Percentiles rank a stretch among this genome's conserved stretches.
These are phyloP conservation scores for Lentinula novae-zelandiae DNA, from an alignment of 1,284 basidiomycete species.

Conservation along the genomic window DNA sequence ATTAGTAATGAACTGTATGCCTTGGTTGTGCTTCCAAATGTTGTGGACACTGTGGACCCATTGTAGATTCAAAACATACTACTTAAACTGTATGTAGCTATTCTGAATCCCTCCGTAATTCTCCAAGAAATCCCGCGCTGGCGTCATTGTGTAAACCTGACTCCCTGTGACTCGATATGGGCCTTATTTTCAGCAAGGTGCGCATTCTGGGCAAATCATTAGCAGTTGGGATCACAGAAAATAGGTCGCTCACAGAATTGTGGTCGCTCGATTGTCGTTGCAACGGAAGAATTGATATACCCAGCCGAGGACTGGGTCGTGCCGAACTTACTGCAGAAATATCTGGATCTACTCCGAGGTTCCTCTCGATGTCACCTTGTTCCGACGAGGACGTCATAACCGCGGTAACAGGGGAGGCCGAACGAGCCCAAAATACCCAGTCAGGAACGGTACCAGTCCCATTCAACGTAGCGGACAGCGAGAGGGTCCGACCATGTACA, in stretches of 20 bases:
- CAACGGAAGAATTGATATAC: neutral
- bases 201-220: neutral
- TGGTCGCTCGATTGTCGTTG: neutral
- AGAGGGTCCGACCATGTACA: constrained; percentile 52
- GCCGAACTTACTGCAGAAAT: constrained; percentile 15
- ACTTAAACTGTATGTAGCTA: neutral
- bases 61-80: constrained; percentile 1
- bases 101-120: neutral
- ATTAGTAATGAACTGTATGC: constrained; percentile 1
- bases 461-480: constrained; percentile 17
- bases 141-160: neutral
- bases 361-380: neutral
- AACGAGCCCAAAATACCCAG: constrained; percentile 43
- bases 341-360: neutral
- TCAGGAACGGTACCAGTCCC: constrained; percentile 31
- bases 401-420: neutral
- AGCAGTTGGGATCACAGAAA: neutral
- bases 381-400: neutral
- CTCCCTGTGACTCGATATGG: neutral
- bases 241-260: neutral
- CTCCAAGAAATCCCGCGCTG: neutral
- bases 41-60: neutral
- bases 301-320: neutral
- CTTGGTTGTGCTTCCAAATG: neutral
- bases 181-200: neutral